Conservation (phyloP, 164 flowering plant species). For the Buxus sempervirens region DNA sequence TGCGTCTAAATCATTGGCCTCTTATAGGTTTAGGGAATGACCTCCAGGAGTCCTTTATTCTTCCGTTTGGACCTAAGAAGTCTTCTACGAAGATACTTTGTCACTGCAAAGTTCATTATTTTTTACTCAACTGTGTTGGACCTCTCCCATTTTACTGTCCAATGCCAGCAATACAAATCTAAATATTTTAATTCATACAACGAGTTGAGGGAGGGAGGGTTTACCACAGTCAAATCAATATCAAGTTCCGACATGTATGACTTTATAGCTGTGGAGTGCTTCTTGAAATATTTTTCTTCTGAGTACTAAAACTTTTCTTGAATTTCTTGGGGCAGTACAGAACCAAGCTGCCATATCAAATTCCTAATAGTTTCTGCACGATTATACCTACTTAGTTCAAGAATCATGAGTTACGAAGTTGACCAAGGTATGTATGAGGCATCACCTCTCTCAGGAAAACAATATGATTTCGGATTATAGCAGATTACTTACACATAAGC, state of each 20-base stretch:
- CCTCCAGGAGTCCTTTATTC: too few relatives aligned
- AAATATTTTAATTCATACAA: too few relatives aligned
- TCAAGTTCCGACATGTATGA: constrained; percentile 68
- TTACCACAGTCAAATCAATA: constrained; percentile 92
- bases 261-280: constrained; percentile 68
- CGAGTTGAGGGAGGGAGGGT: constrained; percentile 12
- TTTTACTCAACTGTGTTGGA: background rate
- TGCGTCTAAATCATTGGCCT: background rate
- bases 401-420: constrained; percentile 7
- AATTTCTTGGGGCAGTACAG: constrained; percentile 73
- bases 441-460: background rate
- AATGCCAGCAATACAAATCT: background rate
- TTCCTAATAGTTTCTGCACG: constrained; percentile 70
- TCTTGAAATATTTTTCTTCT: constrained; percentile 82
- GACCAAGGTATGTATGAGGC: constrained; percentile 1
- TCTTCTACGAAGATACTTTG: too few relatives aligned
- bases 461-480: background rate
- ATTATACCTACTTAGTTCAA: constrained; percentile 49
- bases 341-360: constrained; percentile 80
- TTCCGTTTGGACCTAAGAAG: too few relatives aligned
- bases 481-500: constrained; percentile 51
- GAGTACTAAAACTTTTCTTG: constrained; percentile 60
- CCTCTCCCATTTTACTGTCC: background rate
- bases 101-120: too few relatives aligned
- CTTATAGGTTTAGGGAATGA: background rate